Base-by-base conservation (phyloP, 202 grass and related monocot species). In the Digitaria exilis region DNA sequence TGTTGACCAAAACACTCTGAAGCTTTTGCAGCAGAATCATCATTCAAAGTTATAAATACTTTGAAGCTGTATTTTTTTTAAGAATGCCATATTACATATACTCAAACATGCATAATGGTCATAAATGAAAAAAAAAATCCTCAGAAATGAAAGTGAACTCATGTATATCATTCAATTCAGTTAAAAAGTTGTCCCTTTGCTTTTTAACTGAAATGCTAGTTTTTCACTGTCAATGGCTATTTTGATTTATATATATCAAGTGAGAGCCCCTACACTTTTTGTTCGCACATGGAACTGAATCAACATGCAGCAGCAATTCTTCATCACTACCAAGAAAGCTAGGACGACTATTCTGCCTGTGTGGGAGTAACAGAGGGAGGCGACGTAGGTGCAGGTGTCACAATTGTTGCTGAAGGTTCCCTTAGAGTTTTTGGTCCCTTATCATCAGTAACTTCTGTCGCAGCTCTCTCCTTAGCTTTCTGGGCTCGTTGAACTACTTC, bases 401-500 rank as follows among this genome's bases (percentile, higher is more conserved):
- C 76, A 61, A 82, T 69, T 48, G 69, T 81, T 71, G 67, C 29
- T 61, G 87, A 87, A 85, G 87, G 56, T 73, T 63, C 87, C 30
- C 5, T 64, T 28, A 89, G 58, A 58, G 88, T 83, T 37, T 83
- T 93, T n/a, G 71, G 67, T 35, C 54, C 71, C 54, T 90, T 90
- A 58, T 84, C 87, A 43, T 88, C 93, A 37, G 65, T 58, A 2
- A 86, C 91, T 82, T 96, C 91, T 26, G 79, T 74, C 24, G 96
- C 89, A 76, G 96, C 93, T 90, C 86, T 91, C 71, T 90, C 90
- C 77, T 95, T 93, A 3, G 93, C 91, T 45, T 94, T 98, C 65
- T 98, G 92, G 31, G 96, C 93, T 87, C 96, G 94, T 39, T 88
- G 67, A 63, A 94, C 39, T 78, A 98, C 96, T 80, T 98, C 96